phyloP scores from a whole-genome alignment of 2,329 filamentous ascomycete species.

The Zelopaecilomyces penicillatus region DNA sequence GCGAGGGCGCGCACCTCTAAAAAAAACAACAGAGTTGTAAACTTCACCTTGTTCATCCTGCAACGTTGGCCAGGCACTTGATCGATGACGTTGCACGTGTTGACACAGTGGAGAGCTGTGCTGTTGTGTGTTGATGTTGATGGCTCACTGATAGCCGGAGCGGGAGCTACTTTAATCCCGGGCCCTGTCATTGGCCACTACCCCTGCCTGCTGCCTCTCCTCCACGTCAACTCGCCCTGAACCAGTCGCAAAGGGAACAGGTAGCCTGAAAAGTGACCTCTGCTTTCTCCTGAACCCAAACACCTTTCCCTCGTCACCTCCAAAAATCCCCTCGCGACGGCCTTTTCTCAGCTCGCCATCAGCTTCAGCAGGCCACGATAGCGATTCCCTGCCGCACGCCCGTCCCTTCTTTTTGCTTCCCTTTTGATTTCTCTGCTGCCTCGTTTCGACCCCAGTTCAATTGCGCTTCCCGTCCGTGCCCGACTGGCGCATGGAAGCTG shows the following conservation, averaged over 20 bases:
- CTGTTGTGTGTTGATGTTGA: too few species aligned
- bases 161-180: slow-evolving; percentile 15
- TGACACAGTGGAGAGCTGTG: background rate
- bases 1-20: too few species aligned
- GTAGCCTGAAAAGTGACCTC: slow-evolving; percentile 24
- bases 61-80: too few species aligned
- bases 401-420: slow-evolving; percentile 1
- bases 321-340: slow-evolving; percentile 13
- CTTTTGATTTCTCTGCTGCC: slow-evolving; percentile 10
- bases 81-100: slow-evolving; percentile 7
- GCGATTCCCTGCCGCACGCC: slow-evolving; percentile 11
- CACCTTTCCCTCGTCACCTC: slow-evolving; percentile 9
- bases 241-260: slow-evolving; percentile 19
- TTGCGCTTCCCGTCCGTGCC: slow-evolving; percentile 14
- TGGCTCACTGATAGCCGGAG: slow-evolving; percentile 4
- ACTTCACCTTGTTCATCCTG: too few species aligned
- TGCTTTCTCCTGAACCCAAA: slow-evolving; percentile 12
- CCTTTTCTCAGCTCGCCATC: slow-evolving; percentile 16
- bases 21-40: too few species aligned
- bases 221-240: slow-evolving; percentile 9
- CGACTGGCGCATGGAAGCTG: slow-evolving; percentile 32
- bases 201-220: background rate
- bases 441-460: slow-evolving; percentile 12
- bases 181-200: slow-evolving; percentile 11
- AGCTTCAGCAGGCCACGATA: slow-evolving; percentile 15